Evolutionary conservation across 2,329 filamentous ascomycete genomes (phyloP), one percentile per base, ranked within the genome.

Genomic region (Xylariales sp.): DNA sequence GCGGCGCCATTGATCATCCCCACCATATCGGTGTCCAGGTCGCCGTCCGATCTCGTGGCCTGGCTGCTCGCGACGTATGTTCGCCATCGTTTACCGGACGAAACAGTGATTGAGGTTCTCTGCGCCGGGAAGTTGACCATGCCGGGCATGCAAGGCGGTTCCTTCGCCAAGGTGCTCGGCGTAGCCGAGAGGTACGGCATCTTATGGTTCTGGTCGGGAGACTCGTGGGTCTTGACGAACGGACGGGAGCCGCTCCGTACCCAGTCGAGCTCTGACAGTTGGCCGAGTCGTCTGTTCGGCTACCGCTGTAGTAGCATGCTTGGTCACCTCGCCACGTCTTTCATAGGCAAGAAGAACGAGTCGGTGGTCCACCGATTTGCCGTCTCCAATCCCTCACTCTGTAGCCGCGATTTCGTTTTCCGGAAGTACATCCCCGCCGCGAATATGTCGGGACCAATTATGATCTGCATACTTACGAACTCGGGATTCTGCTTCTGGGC

Each of bases 111-210:
- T 31, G 24, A 42, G 9, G 50, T 48, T 19, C 35, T 45, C 33
- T 49, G 53, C 22, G 48, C 50, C 19, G 50, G 56, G 31, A 48
- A 46, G 19, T 43, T 54, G 25, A 39, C 46, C 28, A 42, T 46
- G 10, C 47, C 46, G 8, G 51, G 51, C 9, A 47, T 47, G 31
- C 48, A 54, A 42, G 44, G 56, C 27, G 56, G 56, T 8, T 55
- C 72, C 2, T 62, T 76, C 2, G 64, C 70, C 25, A 80, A 79
- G 0, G 60, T 75, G 22, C 54, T 84, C 10, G 69, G 36, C 31
- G 16, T 52, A 8, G 49, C 55, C 19, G 54, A 57, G 36, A 40
- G 40, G 24, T 54, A 45, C 33, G 44, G 42, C 28, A 31, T 55
- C 24, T 32, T 24, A 12, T 38, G 46, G 19, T 24, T 54, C 16